phyloP scores from a whole-genome alignment of 306 rosid genomes.

The Castanea mollissima region DNA sequence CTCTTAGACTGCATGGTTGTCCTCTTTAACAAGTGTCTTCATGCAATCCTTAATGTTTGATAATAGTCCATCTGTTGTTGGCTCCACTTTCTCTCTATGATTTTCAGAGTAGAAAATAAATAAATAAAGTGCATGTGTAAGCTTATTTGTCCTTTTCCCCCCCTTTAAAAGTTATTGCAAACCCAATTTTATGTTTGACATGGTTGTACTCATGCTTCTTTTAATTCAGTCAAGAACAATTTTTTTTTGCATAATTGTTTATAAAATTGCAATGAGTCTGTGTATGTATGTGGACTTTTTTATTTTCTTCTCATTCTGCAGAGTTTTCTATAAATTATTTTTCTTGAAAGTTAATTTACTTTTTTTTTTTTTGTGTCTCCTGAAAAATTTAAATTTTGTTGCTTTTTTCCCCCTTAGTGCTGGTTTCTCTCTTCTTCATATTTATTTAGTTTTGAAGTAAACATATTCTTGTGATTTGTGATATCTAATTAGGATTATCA shows the following conservation, averaged over 20 bases:
- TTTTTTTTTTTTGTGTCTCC: no score
- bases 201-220: not conserved
- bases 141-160: not conserved
- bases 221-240: not conserved
- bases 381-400: no score
- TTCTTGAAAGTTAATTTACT: no score
- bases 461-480: not conserved
- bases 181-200: not conserved
- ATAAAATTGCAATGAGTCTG: not conserved
- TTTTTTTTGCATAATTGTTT: not conserved
- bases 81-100: not conserved
- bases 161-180: not conserved
- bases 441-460: not conserved
- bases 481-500: slow-evolving; percentile 8
- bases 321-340: no score
- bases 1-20: slow-evolving; percentile 24
- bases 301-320: no score
- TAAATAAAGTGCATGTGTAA: not conserved
- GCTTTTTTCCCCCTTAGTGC: not conserved
- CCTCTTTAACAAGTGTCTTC: slow-evolving; percentile 21
- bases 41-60: not conserved
- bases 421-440: not conserved
- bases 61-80: no score
- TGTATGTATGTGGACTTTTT: not conserved
- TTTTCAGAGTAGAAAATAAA: not conserved